Base-by-base conservation (phyloP, 352 stramenopile genomes). In the Phytopythium vexans region DNA sequence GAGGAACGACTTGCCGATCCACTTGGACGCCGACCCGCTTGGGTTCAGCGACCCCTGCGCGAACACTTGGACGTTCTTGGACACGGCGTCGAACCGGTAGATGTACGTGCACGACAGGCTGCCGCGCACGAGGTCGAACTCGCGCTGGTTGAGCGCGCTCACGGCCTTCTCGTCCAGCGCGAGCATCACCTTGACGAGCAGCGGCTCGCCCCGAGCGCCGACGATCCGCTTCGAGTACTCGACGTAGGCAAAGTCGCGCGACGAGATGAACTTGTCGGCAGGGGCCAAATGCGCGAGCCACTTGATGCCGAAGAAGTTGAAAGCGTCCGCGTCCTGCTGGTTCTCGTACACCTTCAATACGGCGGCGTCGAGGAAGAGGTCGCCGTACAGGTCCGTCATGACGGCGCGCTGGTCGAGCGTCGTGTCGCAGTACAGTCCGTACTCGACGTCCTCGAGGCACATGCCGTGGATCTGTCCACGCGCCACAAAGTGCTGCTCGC, bases 301-400 rank as follows among this genome's bases (percentile, higher is more conserved):
- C 48, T 82, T 77, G 49, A 77, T 68, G 21, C 66, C 66, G 37
- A 81, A 78, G 54, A 77, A 81, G 31, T 67, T 69, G 64, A 81
- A 81, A 33, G 65, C 68, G 15, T 78, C 65, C 39, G 65, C 58
- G 0, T 57, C 54, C 12, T 65, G 62, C 52, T 76, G 63, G n/a
- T 52, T 56, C 36, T 81, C 71, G 10, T 64, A 75, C 35, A 63
- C 62, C 12, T 72, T 49, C 12, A 81, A 41, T 9, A 81, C 68
- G 2, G 71, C 71, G 21, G 68, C 71, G 35, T 81, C 71, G 14
- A 81, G 49, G 50, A 76, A 81, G 7, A 70, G 36, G 4, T 81
- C 69, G 7, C 59, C 57, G 34, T 72, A 76, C 45, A 78, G 61
- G 49, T 76, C 59, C 34, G 71, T 64, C 59, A 72, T 74, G n/a